Evolutionary conservation across 306 rosid genomes (phyloP).

Genomic region (Betula pendula): DNA sequence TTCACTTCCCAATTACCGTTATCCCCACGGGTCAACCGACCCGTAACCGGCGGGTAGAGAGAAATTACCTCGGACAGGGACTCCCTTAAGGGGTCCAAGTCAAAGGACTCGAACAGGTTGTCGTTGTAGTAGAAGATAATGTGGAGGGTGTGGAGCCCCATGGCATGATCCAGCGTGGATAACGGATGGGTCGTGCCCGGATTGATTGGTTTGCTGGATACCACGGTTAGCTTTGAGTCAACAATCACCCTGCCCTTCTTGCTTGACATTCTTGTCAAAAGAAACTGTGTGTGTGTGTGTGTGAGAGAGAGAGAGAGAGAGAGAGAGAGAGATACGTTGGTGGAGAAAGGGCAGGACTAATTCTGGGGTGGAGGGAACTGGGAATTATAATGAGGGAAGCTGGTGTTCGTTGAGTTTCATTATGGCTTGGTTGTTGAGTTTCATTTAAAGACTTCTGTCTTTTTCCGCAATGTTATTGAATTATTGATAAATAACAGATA

Average conservation of each 20-base stretch:
- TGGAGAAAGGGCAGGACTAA: background rate
- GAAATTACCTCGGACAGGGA: conserved; percentile 43
- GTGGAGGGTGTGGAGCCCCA: conserved; percentile 53
- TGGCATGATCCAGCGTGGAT: conserved; percentile 46
- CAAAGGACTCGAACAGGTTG: conserved; percentile 41
- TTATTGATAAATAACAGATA: no score
- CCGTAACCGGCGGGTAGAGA: conserved; percentile 55
- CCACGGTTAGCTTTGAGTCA: conserved; percentile 50
- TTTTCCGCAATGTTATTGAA: no score
- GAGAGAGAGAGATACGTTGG: background rate
- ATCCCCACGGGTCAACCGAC: conserved; percentile 43
- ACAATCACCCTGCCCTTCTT: conserved; percentile 30
- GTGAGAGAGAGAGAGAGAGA: background rate
- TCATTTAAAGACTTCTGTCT: no score
- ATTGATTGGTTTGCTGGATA: conserved; percentile 54
- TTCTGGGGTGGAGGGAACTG: background rate
- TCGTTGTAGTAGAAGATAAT: conserved; percentile 52
- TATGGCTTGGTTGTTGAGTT: background rate
- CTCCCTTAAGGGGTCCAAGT: conserved; percentile 52
- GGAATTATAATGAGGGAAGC: background rate
- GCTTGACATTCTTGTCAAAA: conserved; percentile 5
- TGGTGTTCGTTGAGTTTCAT: conserved; percentile 19
- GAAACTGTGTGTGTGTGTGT: background rate
- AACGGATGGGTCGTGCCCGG: conserved; percentile 35
- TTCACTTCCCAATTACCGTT: conserved; percentile 55